Conservation (phyloP, 345 rosid species). For the Geranium rotundifolium region DNA sequence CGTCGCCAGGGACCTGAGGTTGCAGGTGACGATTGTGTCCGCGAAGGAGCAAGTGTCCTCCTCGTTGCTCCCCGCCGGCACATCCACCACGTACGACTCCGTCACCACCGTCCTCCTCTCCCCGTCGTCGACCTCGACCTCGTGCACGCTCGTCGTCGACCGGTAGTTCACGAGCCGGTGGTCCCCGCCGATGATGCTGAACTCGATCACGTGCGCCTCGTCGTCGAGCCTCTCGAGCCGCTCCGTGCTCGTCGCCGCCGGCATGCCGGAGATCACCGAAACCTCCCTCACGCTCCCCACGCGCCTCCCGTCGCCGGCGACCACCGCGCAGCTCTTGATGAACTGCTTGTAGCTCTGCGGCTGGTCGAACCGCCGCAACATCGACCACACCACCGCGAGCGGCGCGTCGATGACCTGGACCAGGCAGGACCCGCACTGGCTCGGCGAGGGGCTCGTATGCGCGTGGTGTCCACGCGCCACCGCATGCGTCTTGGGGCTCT, state of each 20-base stretch:
- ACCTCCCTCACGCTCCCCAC: conserved; percentile 15
- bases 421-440: conserved; percentile 14
- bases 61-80: conserved; percentile 37
- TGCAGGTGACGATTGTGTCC: conserved; percentile 38
- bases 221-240: conserved; percentile 19
- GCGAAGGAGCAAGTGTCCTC: conserved; percentile 41
- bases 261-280: conserved; percentile 15
- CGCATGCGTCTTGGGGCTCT: too few species aligned
- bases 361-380: conserved; percentile 20
- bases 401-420: conserved; percentile 16
- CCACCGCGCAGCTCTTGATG: conserved; percentile 19
- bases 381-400: conserved; percentile 13
- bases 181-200: conserved; percentile 21
- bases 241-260: conserved; percentile 16
- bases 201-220: conserved; percentile 12
- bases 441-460: too few species aligned
- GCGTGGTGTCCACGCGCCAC: too few species aligned
- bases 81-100: conserved; percentile 42
- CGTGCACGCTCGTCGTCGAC: conserved; percentile 19
- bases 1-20: conserved; percentile 30
- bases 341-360: conserved; percentile 23
- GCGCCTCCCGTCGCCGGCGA: conserved; percentile 4
- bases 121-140: conserved; percentile 1
- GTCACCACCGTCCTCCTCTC: conserved; percentile 24
- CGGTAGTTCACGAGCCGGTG: conserved; percentile 17